Evolutionary conservation across 148 eudicot species (phyloP).

Genomic region (Heliamphora exappendiculata): DNA sequence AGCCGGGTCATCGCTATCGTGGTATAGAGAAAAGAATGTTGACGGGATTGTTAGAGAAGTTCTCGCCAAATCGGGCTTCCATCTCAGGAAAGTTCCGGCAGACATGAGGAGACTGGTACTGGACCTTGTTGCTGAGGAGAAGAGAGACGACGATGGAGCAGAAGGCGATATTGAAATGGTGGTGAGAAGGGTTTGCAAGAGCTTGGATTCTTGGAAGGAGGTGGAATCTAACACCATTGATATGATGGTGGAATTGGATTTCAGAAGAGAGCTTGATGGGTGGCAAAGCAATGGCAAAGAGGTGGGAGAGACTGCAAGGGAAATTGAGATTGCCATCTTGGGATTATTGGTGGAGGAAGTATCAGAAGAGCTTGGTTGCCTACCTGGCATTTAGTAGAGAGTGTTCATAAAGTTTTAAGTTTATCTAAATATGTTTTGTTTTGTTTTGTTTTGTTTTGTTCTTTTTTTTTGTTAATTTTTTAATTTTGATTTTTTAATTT

Average conservation of each 20-base stretch:
- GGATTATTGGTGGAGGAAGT: conserved; percentile 50
- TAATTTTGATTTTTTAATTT: background rate
- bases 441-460: background rate
- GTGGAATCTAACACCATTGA: conserved; percentile 70
- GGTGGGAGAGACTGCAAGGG: conserved; percentile 29
- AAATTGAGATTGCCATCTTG: conserved; percentile 54
- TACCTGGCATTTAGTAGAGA: background rate
- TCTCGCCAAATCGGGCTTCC: conserved; percentile 18
- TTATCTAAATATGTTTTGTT: conserved; percentile 14
- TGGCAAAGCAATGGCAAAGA: conserved; percentile 47
- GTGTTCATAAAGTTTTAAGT: conserved; percentile 9
- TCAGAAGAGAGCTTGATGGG: conserved; percentile 27
- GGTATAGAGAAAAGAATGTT: conserved; percentile 8
- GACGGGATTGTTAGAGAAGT: conserved; percentile 23
- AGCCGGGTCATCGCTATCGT: conserved; percentile 3
- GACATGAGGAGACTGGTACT: conserved; percentile 51
- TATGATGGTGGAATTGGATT: conserved; percentile 76
- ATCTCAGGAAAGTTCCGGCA: conserved; percentile 20
- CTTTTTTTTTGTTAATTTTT: background rate
- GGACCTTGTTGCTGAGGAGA: conserved; percentile 61
- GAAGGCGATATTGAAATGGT: conserved; percentile 20
- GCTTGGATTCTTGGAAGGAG: conserved; percentile 62
- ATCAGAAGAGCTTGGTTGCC: conserved; percentile 35
- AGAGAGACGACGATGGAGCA: conserved; percentile 11
- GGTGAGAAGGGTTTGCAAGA: conserved; percentile 37